Evolutionary conservation across 139 green algal genomes (phyloP).

Genomic region (Coccomyxa sp.): DNA sequence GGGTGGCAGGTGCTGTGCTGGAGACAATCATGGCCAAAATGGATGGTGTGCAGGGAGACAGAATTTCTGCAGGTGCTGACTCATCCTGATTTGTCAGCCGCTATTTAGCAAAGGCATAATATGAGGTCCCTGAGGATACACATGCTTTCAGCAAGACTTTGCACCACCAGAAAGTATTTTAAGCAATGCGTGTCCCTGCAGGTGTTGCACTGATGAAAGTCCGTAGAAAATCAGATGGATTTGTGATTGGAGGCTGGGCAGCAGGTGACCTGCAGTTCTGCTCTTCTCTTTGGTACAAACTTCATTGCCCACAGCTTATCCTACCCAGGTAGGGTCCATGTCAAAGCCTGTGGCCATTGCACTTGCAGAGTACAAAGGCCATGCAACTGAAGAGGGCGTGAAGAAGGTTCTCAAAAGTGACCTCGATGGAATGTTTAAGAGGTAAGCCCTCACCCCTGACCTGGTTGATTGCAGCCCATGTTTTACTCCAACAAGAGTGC

Average conservation of each 20-base stretch:
- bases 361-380: background rate
- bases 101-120: no score
- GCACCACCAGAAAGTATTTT: no score
- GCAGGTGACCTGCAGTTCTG: background rate
- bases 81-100: background rate
- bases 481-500: background rate
- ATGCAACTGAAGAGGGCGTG: background rate
- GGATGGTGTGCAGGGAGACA: slow-evolving; percentile 1
- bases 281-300: background rate
- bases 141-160: no score
- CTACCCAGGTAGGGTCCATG: background rate
- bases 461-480: background rate
- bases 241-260: background rate
- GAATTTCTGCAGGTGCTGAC: background rate
- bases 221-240: background rate
- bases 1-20: background rate
- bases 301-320: background rate
- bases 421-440: background rate
- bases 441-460: background rate
- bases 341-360: background rate
- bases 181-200: background rate
- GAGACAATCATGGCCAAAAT: slow-evolving; percentile 1
- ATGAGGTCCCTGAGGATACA: no score
- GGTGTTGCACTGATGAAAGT: background rate
- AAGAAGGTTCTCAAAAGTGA: background rate